Evolutionary conservation across 2,329 filamentous ascomycete species (phyloP).

Genomic region (Mariannaea sp.): DNA sequence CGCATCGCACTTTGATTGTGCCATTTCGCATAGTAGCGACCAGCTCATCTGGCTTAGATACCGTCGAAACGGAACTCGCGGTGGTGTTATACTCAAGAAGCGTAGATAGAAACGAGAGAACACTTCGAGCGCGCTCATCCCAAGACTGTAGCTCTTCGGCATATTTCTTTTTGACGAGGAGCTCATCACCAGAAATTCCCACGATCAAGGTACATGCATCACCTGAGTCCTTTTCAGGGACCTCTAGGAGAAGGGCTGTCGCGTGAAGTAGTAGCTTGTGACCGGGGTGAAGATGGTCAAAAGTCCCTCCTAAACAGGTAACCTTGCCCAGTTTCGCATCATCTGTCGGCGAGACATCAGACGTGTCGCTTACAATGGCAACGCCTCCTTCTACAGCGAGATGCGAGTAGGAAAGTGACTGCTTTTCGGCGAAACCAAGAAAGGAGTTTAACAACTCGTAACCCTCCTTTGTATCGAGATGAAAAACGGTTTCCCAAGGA

Average conservation of each 20-base stretch:
- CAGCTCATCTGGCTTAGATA: conserved; percentile 35
- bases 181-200: conserved; percentile 85
- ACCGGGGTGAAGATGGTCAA: conserved; percentile 92
- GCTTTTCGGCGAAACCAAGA: conserved; percentile 52
- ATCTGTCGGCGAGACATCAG: not conserved
- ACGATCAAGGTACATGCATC: conserved; percentile 68
- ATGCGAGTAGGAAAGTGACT: conserved; percentile 55
- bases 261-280: conserved; percentile 97
- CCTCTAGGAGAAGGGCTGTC: conserved; percentile 71
- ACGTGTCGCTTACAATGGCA: conserved; percentile 41
- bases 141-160: conserved; percentile 81
- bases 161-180: conserved; percentile 89
- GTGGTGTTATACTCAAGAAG: conserved; percentile 54
- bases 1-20: conserved; percentile 72
- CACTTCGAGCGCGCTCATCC: conserved; percentile 70
- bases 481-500: conserved; percentile 69
- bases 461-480: conserved; percentile 67
- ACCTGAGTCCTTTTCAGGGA: conserved; percentile 46
- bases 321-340: conserved; percentile 23
- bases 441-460: conserved; percentile 60
- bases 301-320: conserved; percentile 88
- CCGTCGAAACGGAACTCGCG: conserved; percentile 16
- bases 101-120: conserved; percentile 74
- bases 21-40: conserved; percentile 62
- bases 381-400: conserved; percentile 60